Evolutionary conservation across 192 early-diverging fungal genomes (phyloP).

Genomic region (Coemansia sp.): DNA sequence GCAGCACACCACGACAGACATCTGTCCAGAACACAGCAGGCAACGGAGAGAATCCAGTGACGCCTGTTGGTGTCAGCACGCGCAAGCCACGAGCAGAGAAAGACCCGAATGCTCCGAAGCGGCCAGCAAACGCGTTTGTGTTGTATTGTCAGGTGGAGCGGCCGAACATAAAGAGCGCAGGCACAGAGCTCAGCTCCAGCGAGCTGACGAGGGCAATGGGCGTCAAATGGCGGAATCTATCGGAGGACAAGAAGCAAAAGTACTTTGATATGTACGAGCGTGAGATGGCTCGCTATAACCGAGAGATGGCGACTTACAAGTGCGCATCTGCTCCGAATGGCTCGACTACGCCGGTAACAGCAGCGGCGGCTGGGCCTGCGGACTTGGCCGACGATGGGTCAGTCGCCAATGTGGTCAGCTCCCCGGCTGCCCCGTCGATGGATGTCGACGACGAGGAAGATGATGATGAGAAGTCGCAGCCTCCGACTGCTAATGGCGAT

Average conservation of each 20-base stretch:
- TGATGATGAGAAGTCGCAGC: constrained; percentile 14
- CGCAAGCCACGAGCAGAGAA: constrained; percentile 35
- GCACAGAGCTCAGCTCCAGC: constrained; percentile 35
- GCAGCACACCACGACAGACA: constrained; percentile 32
- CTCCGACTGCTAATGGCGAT: not conserved
- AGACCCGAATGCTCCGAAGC: constrained; percentile 53
- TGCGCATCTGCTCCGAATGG: constrained; percentile 7
- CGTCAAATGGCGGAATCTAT: constrained; percentile 49
- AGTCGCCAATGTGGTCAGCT: not conserved
- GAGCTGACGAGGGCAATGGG: constrained; percentile 54
- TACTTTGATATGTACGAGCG: constrained; percentile 51
- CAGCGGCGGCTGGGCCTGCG: not conserved
- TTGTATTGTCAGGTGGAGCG: constrained; percentile 54
- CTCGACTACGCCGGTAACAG: not conserved
- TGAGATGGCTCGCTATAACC: constrained; percentile 48
- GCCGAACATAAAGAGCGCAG: constrained; percentile 39
- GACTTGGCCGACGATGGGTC: not conserved
- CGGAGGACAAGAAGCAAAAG: constrained; percentile 40
- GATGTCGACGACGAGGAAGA: constrained; percentile 13
- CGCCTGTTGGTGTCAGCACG: not conserved
- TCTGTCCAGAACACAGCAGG: constrained; percentile 4
- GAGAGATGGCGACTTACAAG: constrained; percentile 47
- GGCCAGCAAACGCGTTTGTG: constrained; percentile 55
- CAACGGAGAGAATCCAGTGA: constrained; percentile 9
- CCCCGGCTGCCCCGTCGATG: constrained; percentile 15